phyloP scores from a whole-genome alignment of 345 rosid genomes.

The Rhodomyrtus tomentosa region DNA sequence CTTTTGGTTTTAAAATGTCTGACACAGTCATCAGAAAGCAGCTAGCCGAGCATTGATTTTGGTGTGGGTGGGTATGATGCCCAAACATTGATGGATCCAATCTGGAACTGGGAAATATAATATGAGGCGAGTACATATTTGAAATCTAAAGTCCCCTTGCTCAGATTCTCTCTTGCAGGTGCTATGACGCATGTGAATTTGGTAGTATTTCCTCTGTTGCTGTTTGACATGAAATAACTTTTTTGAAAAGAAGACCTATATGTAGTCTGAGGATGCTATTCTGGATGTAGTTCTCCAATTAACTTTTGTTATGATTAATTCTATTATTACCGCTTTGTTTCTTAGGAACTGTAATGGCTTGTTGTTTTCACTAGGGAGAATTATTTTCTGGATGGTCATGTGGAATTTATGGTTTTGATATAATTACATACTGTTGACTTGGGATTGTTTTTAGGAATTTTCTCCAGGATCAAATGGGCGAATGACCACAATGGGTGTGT shows the following conservation, averaged over 20 bases:
- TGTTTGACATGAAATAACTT: not conserved
- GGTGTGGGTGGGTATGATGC: not conserved
- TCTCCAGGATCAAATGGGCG: constrained; percentile 81
- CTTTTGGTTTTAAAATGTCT: not conserved
- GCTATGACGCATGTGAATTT: not conserved
- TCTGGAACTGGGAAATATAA: not conserved
- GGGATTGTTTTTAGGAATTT: constrained; percentile 52
- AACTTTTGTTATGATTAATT: not conserved
- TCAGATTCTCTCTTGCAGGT: not conserved
- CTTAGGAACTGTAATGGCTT: not conserved
- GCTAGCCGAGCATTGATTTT: not conserved
- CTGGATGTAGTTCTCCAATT: not conserved
- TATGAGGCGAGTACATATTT: not conserved
- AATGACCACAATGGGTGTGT: constrained; percentile 84
- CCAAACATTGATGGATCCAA: not conserved
- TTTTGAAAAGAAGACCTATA: not conserved
- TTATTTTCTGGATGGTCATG: not conserved
- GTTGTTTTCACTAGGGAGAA: not conserved
- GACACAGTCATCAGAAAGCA: not conserved
- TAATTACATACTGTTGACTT: not conserved
- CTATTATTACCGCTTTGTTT: not conserved
- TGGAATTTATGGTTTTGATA: not conserved
- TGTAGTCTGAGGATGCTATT: not conserved
- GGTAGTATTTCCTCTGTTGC: not conserved
- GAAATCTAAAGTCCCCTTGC: not conserved